Evolutionary conservation across 164 flowering plant species (phyloP), one percentile per base, ranked within the genome.

Genomic region (Akebia trifoliata): DNA sequence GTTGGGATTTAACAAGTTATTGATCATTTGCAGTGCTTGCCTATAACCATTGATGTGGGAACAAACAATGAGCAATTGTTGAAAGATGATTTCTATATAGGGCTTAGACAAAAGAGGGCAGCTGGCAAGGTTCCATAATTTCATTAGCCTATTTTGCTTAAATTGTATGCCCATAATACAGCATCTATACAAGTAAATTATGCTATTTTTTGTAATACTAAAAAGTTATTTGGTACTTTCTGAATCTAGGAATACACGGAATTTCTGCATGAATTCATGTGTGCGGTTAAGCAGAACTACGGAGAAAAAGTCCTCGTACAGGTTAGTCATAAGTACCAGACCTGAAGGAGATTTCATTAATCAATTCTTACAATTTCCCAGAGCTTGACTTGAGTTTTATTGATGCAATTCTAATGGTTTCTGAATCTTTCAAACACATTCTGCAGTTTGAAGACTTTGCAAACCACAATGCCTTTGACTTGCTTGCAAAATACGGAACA

Each of bases 361-460:
- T 34, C 2, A 38, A n/a, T 36, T 4, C 11, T 38, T 49, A 1
- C 1, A 9, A 36, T 28, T 30, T 25, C 12, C 30, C n/a, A 24
- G 26, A 22, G 46, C 32, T 36, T 36, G 58, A 29, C 22, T 58
- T 9, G 5, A 12, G 17, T 17, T 24, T 35, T 46, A 5, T 32
- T 17, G 22, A 37, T 26, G 25, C 18, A 12, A n/a, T 49, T 47
- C 28, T 54, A 36, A 34, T 51, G 35, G 18, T 50, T 29, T 39
- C 26, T 52, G 21, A 28, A 50, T 50, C 4, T 25, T 48, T 66
- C 8, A 18, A 8, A 47, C 51, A 5, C 35, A 40, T 57, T 55
- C 9, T 62, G 60, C 81, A 90, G 95, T 90, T 90, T 71, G 97
- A 90, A 70, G 97, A 90, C 64, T 90, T 90, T 74, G 97, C 97